Conservation (phyloP, 1,284 basidiomycete species). For the Flammula alnicola region DNA sequence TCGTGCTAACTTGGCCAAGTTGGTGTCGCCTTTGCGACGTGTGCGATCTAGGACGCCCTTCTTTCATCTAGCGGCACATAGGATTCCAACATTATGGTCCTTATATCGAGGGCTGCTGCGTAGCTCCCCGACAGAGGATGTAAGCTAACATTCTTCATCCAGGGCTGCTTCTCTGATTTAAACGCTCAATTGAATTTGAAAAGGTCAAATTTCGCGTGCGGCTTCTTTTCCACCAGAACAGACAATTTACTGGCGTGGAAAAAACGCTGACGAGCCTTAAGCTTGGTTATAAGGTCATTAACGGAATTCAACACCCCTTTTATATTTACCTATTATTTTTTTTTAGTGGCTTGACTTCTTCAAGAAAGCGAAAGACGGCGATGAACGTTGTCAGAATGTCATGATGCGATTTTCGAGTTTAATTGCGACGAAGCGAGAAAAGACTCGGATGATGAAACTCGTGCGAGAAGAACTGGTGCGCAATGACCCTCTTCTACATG, state of each 20-base stretch:
- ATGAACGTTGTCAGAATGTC: constrained; percentile 47
- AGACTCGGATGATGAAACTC: constrained; percentile 50
- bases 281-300: constrained; percentile 55
- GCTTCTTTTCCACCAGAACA: constrained; percentile 57
- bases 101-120: constrained; percentile 75
- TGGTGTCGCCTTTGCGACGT: constrained; percentile 61
- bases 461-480: constrained; percentile 57
- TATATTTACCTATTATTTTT: not conserved
- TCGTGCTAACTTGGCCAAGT: constrained; percentile 53
- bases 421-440: constrained; percentile 54
- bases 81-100: constrained; percentile 70
- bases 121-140: constrained; percentile 57
- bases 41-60: constrained; percentile 70
- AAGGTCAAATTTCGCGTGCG: constrained; percentile 64
- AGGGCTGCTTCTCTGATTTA: too few species aligned
- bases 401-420: constrained; percentile 60
- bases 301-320: constrained; percentile 7
- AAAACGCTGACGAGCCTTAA: constrained; percentile 49
- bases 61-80: constrained; percentile 72
- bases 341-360: constrained; percentile 72
- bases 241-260: constrained; percentile 52
- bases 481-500: constrained; percentile 9
- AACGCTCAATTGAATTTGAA: too few species aligned
- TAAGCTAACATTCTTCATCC: too few species aligned
- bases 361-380: constrained; percentile 53